Conservation (phyloP, 116 monocot species). For the Cymodocea nodosa region DNA sequence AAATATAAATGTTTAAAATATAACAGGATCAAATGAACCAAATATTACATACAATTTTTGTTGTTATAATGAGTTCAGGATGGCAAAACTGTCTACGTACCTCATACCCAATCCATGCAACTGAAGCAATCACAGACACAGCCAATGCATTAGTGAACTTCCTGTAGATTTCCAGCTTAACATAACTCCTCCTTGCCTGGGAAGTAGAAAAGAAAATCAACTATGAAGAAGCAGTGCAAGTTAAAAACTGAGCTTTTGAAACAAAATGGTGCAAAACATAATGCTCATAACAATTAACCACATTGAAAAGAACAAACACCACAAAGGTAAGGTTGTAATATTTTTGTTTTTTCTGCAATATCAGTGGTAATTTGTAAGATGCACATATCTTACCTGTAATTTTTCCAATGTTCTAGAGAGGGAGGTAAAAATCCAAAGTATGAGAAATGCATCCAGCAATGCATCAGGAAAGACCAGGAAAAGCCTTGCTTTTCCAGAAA, state of each 20-base stretch:
- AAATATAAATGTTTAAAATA: too few relatives aligned
- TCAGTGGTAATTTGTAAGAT: not conserved
- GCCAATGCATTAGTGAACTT: constrained; percentile 95
- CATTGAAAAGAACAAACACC: not conserved
- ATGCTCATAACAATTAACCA: not conserved
- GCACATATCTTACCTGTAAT: constrained; percentile 45
- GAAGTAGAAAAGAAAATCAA: not conserved
- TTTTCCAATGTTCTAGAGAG: constrained; percentile 81
- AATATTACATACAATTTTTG: too few relatives aligned
- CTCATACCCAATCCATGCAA: constrained; percentile 97
- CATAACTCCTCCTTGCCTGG: constrained; percentile 62
- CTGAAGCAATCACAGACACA: constrained; percentile 75
- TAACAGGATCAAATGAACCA: too few relatives aligned
- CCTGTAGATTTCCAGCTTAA: constrained; percentile 87
- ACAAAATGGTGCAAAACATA: too few relatives aligned
- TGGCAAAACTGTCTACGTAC: constrained; percentile 18
- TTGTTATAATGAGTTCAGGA: too few relatives aligned
- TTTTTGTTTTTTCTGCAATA: not conserved
- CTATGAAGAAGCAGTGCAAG: too few relatives aligned
- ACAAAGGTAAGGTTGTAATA: not conserved
- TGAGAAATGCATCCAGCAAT: constrained; percentile 77
- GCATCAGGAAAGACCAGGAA: constrained; percentile 91
- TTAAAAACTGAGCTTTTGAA: too few relatives aligned
- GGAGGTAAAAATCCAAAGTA: constrained; percentile 97
- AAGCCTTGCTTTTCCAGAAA: constrained; percentile 77